These are phyloP conservation scores for Ganoderma meredithae DNA, from an alignment of 1,284 basidiomycete genomes.

Conservation along the genomic window DNA sequence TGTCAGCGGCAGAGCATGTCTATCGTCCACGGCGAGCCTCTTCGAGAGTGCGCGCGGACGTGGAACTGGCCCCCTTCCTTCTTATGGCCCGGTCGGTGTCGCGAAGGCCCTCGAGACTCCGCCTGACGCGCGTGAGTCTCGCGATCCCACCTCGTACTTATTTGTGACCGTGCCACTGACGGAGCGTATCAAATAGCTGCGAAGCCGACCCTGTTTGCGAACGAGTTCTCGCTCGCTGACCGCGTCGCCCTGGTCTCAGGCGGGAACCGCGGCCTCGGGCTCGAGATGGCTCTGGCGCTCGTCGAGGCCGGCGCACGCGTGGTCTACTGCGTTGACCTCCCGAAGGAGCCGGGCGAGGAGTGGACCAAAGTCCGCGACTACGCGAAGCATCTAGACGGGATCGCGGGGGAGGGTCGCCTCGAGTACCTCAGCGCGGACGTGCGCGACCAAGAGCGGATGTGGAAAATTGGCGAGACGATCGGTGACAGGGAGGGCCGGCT, in stretches of 20 bases:
- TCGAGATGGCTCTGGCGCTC: constrained; percentile 82
- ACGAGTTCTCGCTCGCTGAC: constrained; percentile 79
- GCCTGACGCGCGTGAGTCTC: constrained; percentile 27
- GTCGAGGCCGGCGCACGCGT: constrained; percentile 80
- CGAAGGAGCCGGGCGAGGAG: constrained; percentile 68
- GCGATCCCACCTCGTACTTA: not conserved
- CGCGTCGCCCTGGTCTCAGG: constrained; percentile 82
- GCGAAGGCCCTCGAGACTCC: constrained; percentile 60
- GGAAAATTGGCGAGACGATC: constrained; percentile 63
- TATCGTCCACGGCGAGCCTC: constrained; percentile 24
- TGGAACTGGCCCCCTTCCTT: constrained; percentile 46
- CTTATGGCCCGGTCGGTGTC: constrained; percentile 69
- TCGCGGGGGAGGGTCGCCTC: constrained; percentile 53
- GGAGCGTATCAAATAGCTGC: constrained; percentile 24
- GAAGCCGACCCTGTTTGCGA: constrained; percentile 54
- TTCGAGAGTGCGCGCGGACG: constrained; percentile 35
- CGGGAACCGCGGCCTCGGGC: constrained; percentile 81
- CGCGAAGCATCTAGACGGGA: constrained; percentile 51
- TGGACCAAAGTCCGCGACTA: constrained; percentile 67
- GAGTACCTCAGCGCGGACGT: constrained; percentile 75
- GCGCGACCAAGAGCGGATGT: constrained; percentile 64
- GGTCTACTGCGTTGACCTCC: constrained; percentile 82
- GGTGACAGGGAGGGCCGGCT: constrained; percentile 70
- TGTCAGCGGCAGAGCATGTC: constrained; percentile 12
- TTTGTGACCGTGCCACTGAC: not conserved